These are phyloP conservation scores for Neoboletus magnificus DNA, from an alignment of 768 basidiomycete species.

Conservation along the genomic window DNA sequence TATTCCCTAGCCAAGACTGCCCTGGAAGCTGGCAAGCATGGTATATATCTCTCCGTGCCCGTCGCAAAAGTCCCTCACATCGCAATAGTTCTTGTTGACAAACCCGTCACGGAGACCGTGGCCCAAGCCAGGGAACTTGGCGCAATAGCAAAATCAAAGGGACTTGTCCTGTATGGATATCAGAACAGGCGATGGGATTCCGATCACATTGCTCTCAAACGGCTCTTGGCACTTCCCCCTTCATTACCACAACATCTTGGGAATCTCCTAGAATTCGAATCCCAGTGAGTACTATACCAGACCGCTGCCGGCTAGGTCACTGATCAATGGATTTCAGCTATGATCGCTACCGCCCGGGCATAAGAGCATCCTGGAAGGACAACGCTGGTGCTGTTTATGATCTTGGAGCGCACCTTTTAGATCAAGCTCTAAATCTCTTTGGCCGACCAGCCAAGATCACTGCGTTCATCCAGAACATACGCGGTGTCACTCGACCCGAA, in stretches of 20 bases:
- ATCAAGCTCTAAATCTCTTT: constrained; percentile 73
- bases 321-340: constrained; percentile 41
- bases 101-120: constrained; percentile 65
- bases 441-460: constrained; percentile 68
- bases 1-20: constrained; percentile 62
- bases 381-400: constrained; percentile 69
- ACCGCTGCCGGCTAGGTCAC: neutral
- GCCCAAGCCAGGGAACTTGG: constrained; percentile 60
- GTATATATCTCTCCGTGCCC: constrained; percentile 33
- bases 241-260: constrained; percentile 56
- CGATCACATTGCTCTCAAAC: constrained; percentile 66
- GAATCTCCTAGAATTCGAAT: constrained; percentile 66
- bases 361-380: constrained; percentile 83
- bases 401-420: constrained; percentile 76
- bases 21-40: constrained; percentile 70
- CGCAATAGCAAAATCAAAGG: constrained; percentile 53
- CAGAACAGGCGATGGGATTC: constrained; percentile 80
- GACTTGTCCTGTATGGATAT: constrained; percentile 64
- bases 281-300: constrained; percentile 48
- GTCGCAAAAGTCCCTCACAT: neutral
- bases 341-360: constrained; percentile 64
- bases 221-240: constrained; percentile 52
- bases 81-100: constrained; percentile 68
- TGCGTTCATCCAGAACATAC: constrained; percentile 65
- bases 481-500: constrained; percentile 59